Evolutionary conservation across 192 early-diverging fungal genomes (phyloP), one percentile per base, ranked within the genome.

Genomic region (Piromyces finnis): DNA sequence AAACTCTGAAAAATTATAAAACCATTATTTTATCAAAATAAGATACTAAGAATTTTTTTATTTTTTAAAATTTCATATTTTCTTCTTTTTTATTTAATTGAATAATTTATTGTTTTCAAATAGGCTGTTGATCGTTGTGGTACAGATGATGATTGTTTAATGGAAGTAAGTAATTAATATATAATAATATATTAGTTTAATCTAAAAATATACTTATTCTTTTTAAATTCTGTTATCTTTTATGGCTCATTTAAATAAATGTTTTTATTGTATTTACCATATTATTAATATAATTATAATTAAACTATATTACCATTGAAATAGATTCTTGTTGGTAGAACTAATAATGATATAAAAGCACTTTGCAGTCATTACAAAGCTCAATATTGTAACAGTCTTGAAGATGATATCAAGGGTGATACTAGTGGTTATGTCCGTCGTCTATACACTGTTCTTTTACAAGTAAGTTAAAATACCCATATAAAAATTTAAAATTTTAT

Each of bases 291-390:
- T n/a, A n/a, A n/a, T n/a, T n/a, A n/a, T n/a, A n/a, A n/a, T n/a
- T n/a, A n/a, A n/a, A n/a, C n/a, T n/a, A n/a, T n/a, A n/a, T n/a
- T n/a, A n/a, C n/a, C n/a, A 51, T 22, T 5, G 22, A 51, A 12
- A 39, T 85, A 88, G 79, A 84, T 87, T n/a, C 59, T 88, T 28
- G 84, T 83, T 28, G 87, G 87, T 26, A 81, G 87, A n/a, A 85
- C 87, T 30, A 87, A 86, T 77, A 81, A 78, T 78, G 87, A 88
- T 79, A 84, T 88, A 30, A 27, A 26, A 15, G 82, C 79, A 30
- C 85, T 88, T 81, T 81, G 82, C 35, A 28, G 81, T 22, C 80
- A 81, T 13, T 88, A 88, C 82, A 22, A 78, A 13, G 12, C 15
- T 36, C 80, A 29, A 29, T 88, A 77, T 81, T 18, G 30, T 9